Base-by-base conservation (phyloP, 2,329 filamentous ascomycete genomes). In the Scortechinia acanthostroma region DNA sequence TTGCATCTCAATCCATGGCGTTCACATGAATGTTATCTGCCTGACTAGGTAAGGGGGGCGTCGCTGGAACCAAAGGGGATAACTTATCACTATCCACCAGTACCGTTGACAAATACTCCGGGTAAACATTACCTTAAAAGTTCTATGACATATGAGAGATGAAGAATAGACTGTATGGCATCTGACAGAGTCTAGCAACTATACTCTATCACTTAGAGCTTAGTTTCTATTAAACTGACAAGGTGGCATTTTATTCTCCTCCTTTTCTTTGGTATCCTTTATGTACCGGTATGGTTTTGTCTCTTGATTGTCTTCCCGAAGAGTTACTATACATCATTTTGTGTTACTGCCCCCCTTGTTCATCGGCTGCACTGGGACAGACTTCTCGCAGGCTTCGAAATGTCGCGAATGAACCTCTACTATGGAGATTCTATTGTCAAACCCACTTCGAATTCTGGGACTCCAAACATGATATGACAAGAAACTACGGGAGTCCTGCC, bases 321-420 rank as follows among this genome's bases (percentile, higher is more conserved):
- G 79, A 83, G 60, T 68, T 83, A 37, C 63, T 83, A 44, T 70
- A 77, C 56, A 61, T 64, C 42, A 77, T 83, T 50, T 63, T 82
- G 52, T 62, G 63, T 42, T 64, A 70, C 53, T 66, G 77, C 44
- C 63, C 70, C 43, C 71, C 76, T 4, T 52, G 51, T 28, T 68
- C 68, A 22, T 66, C 74, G 25, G 54, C 70, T 35, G 60, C 67
- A 4, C 58, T 80, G 30, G 69, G 73, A 52, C 61, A 63, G 45
- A 71, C 74, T 16, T 71, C 64, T 48, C 65, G 62, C 46, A 63
- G 66, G 47, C 66, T 77, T 48, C 62, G 67, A 51, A 61, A 64
- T 47, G 62, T 77, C 48, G 64, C 69, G 23, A 69, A 71, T 49
- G 70, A 74, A 42, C 74, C 73, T 22, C 57, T 77, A 21, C 60